Conservation (phyloP, 345 rosid genomes). For the sweet orange (Citrus sinensis) region DVS_A1.0 CM039164.1:25021001-25021500, state of each 20-base stretch:
- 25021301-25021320: constrained; percentile 8
- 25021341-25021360: constrained; percentile 2
- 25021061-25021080: background rate
- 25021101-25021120: background rate
- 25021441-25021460: background rate
- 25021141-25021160: constrained; percentile 22
- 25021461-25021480: constrained; percentile 5
- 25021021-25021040: background rate
- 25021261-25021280: background rate
- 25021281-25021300: constrained; percentile 6
- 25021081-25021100: background rate
- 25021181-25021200: constrained; percentile 9
- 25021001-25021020: background rate
- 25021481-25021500: background rate
- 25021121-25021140: constrained; percentile 2
- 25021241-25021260: background rate
- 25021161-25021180: constrained; percentile 17
- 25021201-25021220: constrained; percentile 6
- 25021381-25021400: background rate
- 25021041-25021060: background rate
- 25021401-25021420: background rate
- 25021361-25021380: background rate
- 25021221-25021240: constrained; percentile 24
- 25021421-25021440: background rate
- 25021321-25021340: constrained; percentile 4